Conservation (phyloP, 495 filamentous ascomycete genomes). For the Aspergillus nidulans region DNA sequence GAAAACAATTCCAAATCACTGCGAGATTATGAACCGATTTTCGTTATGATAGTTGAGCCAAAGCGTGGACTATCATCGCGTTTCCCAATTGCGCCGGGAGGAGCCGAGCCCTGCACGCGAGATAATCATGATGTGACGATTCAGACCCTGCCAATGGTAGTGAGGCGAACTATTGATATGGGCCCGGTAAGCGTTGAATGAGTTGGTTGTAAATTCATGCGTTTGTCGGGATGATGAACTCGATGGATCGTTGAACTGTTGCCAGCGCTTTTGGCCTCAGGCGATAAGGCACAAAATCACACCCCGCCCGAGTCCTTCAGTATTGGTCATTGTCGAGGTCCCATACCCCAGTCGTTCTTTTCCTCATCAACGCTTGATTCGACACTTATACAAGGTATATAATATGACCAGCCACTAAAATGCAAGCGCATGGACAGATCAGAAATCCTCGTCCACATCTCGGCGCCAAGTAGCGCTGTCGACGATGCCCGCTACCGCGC, state of each 20-base stretch:
- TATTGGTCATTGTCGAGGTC: too few relatives aligned
- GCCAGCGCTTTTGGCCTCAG: slow-evolving; percentile 14
- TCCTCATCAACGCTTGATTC: neutral
- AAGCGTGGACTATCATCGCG: neutral
- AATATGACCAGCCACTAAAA: neutral
- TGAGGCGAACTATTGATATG: too few relatives aligned
- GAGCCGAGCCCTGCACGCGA: slow-evolving; percentile 1
- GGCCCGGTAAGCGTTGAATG: neutral
- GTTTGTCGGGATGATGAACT: neutral
- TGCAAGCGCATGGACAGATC: slow-evolving; percentile 16
- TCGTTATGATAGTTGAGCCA: neutral
- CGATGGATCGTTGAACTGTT: neutral
- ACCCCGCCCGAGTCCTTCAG: neutral
- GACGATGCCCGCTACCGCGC: slow-evolving; percentile 63
- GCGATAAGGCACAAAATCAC: neutral
- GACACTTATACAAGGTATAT: neutral
- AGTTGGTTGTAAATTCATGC: neutral
- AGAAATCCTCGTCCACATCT: slow-evolving; percentile 68
- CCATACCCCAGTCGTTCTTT: too few relatives aligned
- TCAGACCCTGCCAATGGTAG: neutral
- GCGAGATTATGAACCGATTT: neutral
- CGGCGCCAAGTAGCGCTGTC: slow-evolving; percentile 53
- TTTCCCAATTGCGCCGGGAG: neutral
- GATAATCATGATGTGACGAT: neutral
- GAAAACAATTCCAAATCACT: slow-evolving; percentile 1